Evolutionary conservation across 202 grass and related monocot species (phyloP).

Genomic region (Eragrostis tef): DNA sequence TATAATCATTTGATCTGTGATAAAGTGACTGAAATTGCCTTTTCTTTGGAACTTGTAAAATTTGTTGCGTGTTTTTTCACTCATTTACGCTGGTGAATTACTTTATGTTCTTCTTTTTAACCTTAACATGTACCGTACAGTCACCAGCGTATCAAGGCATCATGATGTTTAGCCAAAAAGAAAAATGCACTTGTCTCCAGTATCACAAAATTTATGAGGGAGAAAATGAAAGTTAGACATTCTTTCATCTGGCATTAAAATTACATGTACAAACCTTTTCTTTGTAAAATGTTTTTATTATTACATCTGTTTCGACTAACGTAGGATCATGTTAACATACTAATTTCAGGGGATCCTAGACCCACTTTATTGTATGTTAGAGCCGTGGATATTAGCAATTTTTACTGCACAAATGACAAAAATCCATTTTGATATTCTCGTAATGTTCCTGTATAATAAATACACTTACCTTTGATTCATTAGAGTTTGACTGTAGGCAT

Average conservation of each 20-base stretch:
- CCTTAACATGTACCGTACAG: not conserved
- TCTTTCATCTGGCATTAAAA: not conserved
- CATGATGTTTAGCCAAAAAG: not conserved
- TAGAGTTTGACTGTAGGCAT: not conserved
- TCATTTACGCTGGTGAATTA: slow-evolving; percentile 21
- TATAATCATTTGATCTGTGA: slow-evolving; percentile 24
- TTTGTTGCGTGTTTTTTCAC: slow-evolving; percentile 17
- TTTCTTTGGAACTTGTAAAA: slow-evolving; percentile 20
- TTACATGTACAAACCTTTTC: not conserved
- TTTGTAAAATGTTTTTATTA: slow-evolving; percentile 19
- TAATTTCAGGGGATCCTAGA: slow-evolving; percentile 14
- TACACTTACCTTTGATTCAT: not conserved
- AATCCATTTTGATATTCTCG: not conserved
- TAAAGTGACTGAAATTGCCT: slow-evolving; percentile 25
- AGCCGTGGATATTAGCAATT: slow-evolving; percentile 1
- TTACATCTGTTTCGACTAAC: slow-evolving; percentile 2
- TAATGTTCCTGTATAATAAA: not conserved
- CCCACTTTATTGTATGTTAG: not conserved
- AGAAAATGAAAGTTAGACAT: slow-evolving; percentile 17
- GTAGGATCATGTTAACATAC: not conserved
- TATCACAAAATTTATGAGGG: not conserved
- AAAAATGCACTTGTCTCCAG: not conserved
- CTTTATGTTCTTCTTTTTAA: slow-evolving; percentile 34
- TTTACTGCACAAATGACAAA: not conserved
- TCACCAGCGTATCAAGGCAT: not conserved